Percentiles rank a stretch among this genome's conserved stretches.
phyloP scores from a whole-genome alignment of 169 alveolate species.

The Eimeria maxima region DNA sequence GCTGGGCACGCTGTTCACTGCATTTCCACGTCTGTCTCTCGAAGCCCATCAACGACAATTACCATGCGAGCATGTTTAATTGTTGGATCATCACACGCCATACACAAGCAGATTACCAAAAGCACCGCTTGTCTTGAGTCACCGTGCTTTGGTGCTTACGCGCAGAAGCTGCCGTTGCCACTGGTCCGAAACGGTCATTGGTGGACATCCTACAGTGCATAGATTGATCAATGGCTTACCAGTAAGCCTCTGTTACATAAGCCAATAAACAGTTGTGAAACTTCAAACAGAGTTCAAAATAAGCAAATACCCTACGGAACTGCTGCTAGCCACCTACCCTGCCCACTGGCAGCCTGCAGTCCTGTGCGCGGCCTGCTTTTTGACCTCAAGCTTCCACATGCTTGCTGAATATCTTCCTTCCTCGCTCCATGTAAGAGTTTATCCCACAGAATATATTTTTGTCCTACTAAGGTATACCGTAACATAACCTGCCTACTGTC shows the following conservation, averaged over 20 bases:
- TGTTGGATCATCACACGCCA: neutral
- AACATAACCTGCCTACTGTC: neutral
- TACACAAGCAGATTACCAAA: neutral
- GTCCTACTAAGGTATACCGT: neutral
- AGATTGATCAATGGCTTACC: neutral
- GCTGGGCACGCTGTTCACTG: no score
- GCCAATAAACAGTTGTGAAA: neutral
- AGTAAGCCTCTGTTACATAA: neutral
- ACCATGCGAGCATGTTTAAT: neutral
- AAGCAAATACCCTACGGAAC: neutral
- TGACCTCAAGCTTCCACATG: neutral
- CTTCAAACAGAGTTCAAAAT: neutral
- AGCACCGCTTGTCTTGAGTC: neutral
- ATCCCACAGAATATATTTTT: neutral
- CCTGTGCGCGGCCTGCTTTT: conserved; percentile 42
- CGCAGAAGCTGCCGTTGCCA: neutral
- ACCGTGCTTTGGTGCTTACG: neutral
- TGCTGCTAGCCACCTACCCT: conserved; percentile 49
- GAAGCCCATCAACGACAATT: neutral
- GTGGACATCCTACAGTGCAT: neutral
- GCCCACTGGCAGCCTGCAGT: conserved; percentile 42
- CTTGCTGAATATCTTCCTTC: neutral
- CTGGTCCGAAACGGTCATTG: neutral
- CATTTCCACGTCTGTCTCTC: neutral
- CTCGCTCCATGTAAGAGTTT: neutral